These are phyloP conservation scores for Penicillium coprophilum DNA, from an alignment of 495 filamentous ascomycete species.

Conservation along the genomic window DNA sequence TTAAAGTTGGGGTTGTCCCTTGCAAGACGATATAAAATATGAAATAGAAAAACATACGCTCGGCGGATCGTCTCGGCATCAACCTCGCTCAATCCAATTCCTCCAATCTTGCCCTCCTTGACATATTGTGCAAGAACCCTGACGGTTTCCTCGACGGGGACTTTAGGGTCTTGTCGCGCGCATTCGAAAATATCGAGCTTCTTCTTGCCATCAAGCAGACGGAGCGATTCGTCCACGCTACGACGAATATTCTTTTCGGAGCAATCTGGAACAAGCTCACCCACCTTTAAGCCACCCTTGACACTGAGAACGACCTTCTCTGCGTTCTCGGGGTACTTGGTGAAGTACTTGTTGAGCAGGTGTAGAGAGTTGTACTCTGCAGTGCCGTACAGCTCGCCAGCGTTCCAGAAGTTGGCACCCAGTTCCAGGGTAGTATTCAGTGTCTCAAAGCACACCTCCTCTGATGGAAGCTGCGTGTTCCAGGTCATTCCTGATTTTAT, in stretches of 20 bases:
- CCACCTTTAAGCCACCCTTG: conserved; percentile 52
- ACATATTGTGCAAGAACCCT: conserved; percentile 60
- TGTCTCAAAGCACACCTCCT: conserved; percentile 64
- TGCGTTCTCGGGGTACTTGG: conserved; percentile 59
- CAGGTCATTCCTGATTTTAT: conserved; percentile 65
- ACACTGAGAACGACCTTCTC: conserved; percentile 59
- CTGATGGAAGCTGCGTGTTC: conserved; percentile 55
- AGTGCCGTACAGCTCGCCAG: conserved; percentile 75
- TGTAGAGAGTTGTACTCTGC: conserved; percentile 64
- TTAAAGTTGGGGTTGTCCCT: conserved; percentile 14
- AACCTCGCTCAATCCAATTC: conserved; percentile 76
- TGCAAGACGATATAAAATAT: neutral
- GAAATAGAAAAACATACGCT: conserved; percentile 45
- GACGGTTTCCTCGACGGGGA: conserved; percentile 59
- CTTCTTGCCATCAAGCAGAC: conserved; percentile 67
- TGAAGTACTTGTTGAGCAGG: conserved; percentile 60
- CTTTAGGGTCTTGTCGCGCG: conserved; percentile 67
- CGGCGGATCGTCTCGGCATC: conserved; percentile 70
- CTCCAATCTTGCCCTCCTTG: conserved; percentile 72
- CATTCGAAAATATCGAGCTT: conserved; percentile 79
- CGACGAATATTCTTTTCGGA: conserved; percentile 61
- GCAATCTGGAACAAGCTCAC: conserved; percentile 49
- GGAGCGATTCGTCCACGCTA: conserved; percentile 63
- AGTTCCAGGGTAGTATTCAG: conserved; percentile 64
- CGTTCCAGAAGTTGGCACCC: conserved; percentile 79